Conservation (phyloP, 2,329 filamentous ascomycete species). For the Lachnellula arida region DNA sequence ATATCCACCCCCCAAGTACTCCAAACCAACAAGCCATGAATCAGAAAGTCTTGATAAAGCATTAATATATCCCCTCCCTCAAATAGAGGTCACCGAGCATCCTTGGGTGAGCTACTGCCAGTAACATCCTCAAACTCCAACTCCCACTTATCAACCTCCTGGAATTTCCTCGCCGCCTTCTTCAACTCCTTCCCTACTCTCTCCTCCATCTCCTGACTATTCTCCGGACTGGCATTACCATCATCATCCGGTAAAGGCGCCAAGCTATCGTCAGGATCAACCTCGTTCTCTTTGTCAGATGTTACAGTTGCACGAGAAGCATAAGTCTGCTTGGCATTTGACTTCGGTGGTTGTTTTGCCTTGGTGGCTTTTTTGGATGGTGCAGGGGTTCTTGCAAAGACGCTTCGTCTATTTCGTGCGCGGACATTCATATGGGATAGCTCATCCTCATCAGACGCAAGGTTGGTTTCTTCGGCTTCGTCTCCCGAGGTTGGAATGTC, state of each 20-base stretch:
- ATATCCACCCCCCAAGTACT: background rate
- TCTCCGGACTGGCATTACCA: slow-evolving; percentile 28
- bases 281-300: slow-evolving; percentile 56
- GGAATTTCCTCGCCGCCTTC: slow-evolving; percentile 57
- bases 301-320: slow-evolving; percentile 32
- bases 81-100: slow-evolving; percentile 39
- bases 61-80: background rate
- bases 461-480: slow-evolving; percentile 44
- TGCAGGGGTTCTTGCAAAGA: slow-evolving; percentile 17
- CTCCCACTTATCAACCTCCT: slow-evolving; percentile 66
- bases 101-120: slow-evolving; percentile 46
- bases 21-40: slow-evolving; percentile 2
- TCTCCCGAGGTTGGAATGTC: slow-evolving; percentile 40
- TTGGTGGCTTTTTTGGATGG: slow-evolving; percentile 25
- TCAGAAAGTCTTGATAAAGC: background rate
- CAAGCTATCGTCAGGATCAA: slow-evolving; percentile 37
- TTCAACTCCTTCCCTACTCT: slow-evolving; percentile 45
- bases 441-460: slow-evolving; percentile 52
- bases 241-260: slow-evolving; percentile 43
- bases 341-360: slow-evolving; percentile 17
- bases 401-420: slow-evolving; percentile 30
- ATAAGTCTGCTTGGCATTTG: slow-evolving; percentile 42
- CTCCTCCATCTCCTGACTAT: slow-evolving; percentile 36
- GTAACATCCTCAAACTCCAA: slow-evolving; percentile 62
- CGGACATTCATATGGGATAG: slow-evolving; percentile 43